Percentiles rank a stretch among this genome's conserved stretches.
phyloP scores from a whole-genome alignment of 2,329 filamentous ascomycete species.

The Claviceps sp. region DNA sequence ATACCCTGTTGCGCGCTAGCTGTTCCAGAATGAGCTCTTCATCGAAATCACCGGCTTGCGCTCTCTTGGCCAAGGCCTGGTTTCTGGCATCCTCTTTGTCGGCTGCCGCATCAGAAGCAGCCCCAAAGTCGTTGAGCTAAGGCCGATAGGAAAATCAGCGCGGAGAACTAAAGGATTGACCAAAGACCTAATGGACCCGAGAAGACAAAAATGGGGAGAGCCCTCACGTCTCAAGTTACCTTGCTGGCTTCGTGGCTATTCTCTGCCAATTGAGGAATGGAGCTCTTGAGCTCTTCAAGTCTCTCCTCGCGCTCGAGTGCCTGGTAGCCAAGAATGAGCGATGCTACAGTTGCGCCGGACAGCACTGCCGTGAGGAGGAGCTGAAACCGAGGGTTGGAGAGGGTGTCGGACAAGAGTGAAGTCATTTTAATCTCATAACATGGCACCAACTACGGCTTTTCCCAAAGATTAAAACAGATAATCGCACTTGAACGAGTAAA shows the following conservation, averaged over 20 bases:
- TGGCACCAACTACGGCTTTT: neutral
- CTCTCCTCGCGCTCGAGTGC: conserved; percentile 40
- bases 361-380: conserved; percentile 57
- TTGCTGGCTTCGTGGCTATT: conserved; percentile 10
- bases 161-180: neutral
- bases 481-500: no score
- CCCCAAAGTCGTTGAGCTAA: conserved; percentile 50
- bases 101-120: conserved; percentile 29
- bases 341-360: conserved; percentile 46
- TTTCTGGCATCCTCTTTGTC: conserved; percentile 51
- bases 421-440: conserved; percentile 21
- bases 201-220: neutral
- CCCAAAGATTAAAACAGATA: neutral
- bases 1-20: conserved; percentile 82
- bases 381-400: conserved; percentile 40
- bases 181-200: neutral
- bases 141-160: conserved; percentile 2
- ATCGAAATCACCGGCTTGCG: conserved; percentile 50
- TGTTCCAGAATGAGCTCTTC: conserved; percentile 87
- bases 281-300: conserved; percentile 43
- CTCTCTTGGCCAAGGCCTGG: conserved; percentile 42
- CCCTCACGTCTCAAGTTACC: conserved; percentile 7
- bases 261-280: conserved; percentile 31
- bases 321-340: conserved; percentile 50
- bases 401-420: conserved; percentile 29